phyloP scores from a whole-genome alignment of 805 yeast genomes.

The Starmerella davenportii region DNA sequence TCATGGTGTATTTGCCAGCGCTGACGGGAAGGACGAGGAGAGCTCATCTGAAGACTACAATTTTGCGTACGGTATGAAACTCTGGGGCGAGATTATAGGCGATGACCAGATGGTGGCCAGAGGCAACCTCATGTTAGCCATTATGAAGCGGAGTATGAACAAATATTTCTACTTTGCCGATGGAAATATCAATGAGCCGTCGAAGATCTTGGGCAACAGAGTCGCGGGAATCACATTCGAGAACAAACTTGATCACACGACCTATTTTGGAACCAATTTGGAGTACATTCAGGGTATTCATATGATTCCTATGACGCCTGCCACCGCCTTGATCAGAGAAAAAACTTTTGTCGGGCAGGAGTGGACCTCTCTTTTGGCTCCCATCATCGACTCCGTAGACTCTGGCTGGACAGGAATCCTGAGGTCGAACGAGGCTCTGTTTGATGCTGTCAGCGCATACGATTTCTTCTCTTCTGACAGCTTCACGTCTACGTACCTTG shows the following conservation, averaged over 20 bases:
- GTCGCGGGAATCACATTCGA: slow-evolving; percentile 66
- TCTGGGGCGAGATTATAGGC: slow-evolving; percentile 48
- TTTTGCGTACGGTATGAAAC: slow-evolving; percentile 51
- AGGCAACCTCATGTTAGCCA: slow-evolving; percentile 42
- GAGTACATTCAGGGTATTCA: slow-evolving; percentile 69
- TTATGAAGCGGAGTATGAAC: slow-evolving; percentile 38
- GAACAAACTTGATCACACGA: slow-evolving; percentile 56
- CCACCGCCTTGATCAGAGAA: slow-evolving; percentile 36
- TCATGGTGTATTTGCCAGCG: slow-evolving; percentile 42
- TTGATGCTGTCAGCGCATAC: slow-evolving; percentile 48
- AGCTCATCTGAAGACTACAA: slow-evolving; percentile 58
- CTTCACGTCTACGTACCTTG: slow-evolving; percentile 44
- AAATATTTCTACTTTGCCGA: slow-evolving; percentile 35
- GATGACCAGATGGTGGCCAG: slow-evolving; percentile 38
- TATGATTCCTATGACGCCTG: slow-evolving; percentile 58
- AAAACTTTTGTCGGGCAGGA: slow-evolving; percentile 35
- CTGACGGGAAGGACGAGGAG: slow-evolving; percentile 60
- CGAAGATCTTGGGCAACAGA: slow-evolving; percentile 37
- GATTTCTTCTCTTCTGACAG: slow-evolving; percentile 37
- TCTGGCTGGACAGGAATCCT: slow-evolving; percentile 48
- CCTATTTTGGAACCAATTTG: slow-evolving; percentile 46
- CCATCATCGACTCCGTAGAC: slow-evolving; percentile 30
- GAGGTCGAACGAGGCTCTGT: slow-evolving; percentile 55
- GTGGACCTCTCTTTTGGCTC: slow-evolving; percentile 37
- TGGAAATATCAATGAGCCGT: slow-evolving; percentile 37